These are phyloP conservation scores for Neonectria faginata DNA, from an alignment of 2,329 filamentous ascomycete genomes.

Conservation along the genomic window DNA sequence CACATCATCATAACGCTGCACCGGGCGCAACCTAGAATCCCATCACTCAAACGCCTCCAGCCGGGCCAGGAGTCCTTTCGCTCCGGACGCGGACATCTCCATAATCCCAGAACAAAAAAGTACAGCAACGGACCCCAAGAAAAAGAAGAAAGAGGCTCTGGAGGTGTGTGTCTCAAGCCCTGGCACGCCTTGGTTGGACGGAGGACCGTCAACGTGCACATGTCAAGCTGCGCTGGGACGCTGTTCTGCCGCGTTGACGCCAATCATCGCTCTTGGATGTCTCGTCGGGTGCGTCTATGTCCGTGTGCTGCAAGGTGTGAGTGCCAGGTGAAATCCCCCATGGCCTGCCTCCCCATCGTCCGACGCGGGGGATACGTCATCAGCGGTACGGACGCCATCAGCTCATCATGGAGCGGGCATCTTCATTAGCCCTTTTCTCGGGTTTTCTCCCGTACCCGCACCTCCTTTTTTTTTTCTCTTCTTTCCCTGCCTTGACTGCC, in stretches of 20 bases:
- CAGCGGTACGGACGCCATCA: not conserved
- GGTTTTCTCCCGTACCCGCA: not conserved
- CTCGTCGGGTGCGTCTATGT: not conserved
- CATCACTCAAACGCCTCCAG: not conserved
- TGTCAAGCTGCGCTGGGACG: conserved; percentile 22
- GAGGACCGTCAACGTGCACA: conserved; percentile 24
- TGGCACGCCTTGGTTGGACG: conserved; percentile 23
- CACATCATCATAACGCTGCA: conserved; percentile 3
- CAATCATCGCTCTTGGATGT: conserved; percentile 13
- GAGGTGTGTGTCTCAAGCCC: conserved; percentile 15
- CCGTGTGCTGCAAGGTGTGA: conserved; percentile 2
- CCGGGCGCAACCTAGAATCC: not conserved
- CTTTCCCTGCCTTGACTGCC: too few relatives aligned
- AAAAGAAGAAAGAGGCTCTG: conserved; percentile 12
- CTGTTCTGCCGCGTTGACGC: conserved; percentile 14
- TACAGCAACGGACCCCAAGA: too few relatives aligned
- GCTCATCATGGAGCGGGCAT: not conserved
- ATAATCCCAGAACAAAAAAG: not conserved
- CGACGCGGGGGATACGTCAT: conserved; percentile 2
- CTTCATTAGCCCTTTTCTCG: not conserved
- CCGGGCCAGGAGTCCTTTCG: not conserved
- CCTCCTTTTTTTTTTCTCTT: too few relatives aligned
- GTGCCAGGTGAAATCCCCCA: not conserved
- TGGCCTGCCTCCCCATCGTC: not conserved
- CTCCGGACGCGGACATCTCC: not conserved